phyloP scores from a whole-genome alignment of 768 basidiomycete genomes.

The Boletus insuetus region DNA sequence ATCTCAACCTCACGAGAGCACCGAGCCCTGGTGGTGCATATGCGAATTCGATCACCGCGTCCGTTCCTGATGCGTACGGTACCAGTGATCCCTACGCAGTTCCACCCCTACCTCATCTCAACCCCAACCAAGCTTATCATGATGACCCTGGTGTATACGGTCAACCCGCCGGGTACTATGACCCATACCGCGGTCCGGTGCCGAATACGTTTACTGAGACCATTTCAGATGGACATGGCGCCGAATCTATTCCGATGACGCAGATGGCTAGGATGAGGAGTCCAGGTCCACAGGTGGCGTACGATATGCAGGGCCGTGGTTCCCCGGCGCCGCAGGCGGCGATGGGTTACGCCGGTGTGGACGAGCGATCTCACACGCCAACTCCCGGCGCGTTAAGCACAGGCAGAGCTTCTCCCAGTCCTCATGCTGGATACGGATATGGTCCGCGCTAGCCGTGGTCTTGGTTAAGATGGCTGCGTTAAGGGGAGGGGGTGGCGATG shows the following conservation, averaged over 20 bases:
- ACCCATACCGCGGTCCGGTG: slow-evolving; percentile 79
- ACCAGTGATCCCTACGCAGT: slow-evolving; percentile 72
- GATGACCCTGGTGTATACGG: slow-evolving; percentile 58
- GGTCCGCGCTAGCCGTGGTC: slow-evolving; percentile 26
- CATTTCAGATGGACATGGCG: slow-evolving; percentile 27
- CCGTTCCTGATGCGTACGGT: slow-evolving; percentile 39
- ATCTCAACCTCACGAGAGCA: slow-evolving; percentile 53
- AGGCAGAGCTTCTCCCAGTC: slow-evolving; percentile 45
- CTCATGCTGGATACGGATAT: slow-evolving; percentile 44
- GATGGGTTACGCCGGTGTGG: slow-evolving; percentile 32
- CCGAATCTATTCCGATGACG: slow-evolving; percentile 75
- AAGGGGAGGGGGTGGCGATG: neutral
- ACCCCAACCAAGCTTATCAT: slow-evolving; percentile 72
- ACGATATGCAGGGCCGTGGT: slow-evolving; percentile 34
- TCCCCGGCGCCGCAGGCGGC: slow-evolving; percentile 45
- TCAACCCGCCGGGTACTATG: slow-evolving; percentile 55
- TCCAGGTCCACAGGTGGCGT: slow-evolving; percentile 43
- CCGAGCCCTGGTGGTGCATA: slow-evolving; percentile 46
- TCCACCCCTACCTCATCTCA: slow-evolving; percentile 76
- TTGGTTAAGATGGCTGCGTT: neutral
- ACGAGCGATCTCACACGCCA: slow-evolving; percentile 31
- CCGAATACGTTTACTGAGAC: slow-evolving; percentile 58
- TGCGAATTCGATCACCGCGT: slow-evolving; percentile 43
- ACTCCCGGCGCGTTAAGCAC: slow-evolving; percentile 23
- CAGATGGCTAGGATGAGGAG: slow-evolving; percentile 47